Base-by-base conservation (phyloP, 176 grass and related monocot species). In the Elaeis guineensis region DNA sequence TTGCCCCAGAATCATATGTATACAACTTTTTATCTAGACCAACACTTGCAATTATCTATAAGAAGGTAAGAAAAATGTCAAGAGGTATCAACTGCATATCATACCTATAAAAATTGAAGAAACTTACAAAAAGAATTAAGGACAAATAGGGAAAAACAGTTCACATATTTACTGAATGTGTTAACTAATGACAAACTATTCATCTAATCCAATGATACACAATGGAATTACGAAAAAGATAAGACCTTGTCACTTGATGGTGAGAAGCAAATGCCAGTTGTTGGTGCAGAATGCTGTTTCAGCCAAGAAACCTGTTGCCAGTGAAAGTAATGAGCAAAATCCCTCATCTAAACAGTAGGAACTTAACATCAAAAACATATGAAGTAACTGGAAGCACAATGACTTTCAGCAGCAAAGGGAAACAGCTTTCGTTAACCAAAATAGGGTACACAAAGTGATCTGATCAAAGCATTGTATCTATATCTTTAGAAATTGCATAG, bases 271-370 rank as follows among this genome's bases (percentile, higher is more conserved):
- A 98, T 72, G 73, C 93, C 87, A 75, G 81, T 85, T 77, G 67
- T 86, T 69, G 93, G 93, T 67, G 93, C 93, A 75, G 93, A 89
- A 83, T 98, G 93, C 76, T 92, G 93, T 71, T 98, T 98, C 67
- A 89, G 69, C 93, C 93, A 98, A 70, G 87, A 92, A 57, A 85
- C 51, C 93, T 98, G 64, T 57, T 30, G 16, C 62, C 51, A 54
- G 79, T 49, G 48, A 19, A 2, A 39, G 51, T 59, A 51, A n/a
- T 67, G 25, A 77, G 65, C 4, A 49, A 25, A 56, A 44, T 12
- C 35, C 35, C 35, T 44, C 35, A 14, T 44, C 9, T 44, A 44
- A 44, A 44, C 11, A 0, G 35, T 44, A 44, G 35, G 11, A 44
- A 44, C 35, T 14, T 14, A 44, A 11, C 28, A 44, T 44, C 35